Evolutionary conservation across 164 flowering plant species (phyloP).

Genomic region (Litsea cubeba): DNA sequence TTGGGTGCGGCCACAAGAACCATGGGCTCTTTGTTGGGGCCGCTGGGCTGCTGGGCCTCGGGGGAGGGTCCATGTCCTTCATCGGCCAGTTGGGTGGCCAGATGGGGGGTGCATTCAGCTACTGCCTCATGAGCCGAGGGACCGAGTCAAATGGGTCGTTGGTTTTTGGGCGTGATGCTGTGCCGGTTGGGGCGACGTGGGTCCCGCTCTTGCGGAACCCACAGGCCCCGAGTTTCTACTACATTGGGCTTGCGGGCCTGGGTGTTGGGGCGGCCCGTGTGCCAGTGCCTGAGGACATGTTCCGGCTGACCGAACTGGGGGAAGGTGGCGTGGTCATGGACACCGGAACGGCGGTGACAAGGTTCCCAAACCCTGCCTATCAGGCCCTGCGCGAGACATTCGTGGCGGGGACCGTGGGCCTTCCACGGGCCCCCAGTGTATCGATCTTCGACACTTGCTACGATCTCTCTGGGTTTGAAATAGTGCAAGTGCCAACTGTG

Average conservation of each 20-base stretch:
- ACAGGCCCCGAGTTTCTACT: slow-evolving; percentile 72
- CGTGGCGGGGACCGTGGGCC: slow-evolving; percentile 35
- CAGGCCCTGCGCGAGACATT: slow-evolving; percentile 62
- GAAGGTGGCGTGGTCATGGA: slow-evolving; percentile 87
- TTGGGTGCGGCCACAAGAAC: slow-evolving; percentile 90
- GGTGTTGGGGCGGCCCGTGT: slow-evolving; percentile 69
- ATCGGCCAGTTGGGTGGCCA: slow-evolving; percentile 76
- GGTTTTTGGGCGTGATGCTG: slow-evolving; percentile 56
- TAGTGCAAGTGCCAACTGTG: slow-evolving; percentile 83
- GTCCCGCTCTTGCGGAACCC: slow-evolving; percentile 63
- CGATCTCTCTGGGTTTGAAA: slow-evolving; percentile 47
- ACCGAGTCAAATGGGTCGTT: slow-evolving; percentile 47
- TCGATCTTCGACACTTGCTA: slow-evolving; percentile 92
- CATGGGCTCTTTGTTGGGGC: slow-evolving; percentile 87
- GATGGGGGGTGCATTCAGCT: slow-evolving; percentile 72
- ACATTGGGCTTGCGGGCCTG: slow-evolving; percentile 67
- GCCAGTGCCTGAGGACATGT: slow-evolving; percentile 46
- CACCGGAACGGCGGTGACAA: slow-evolving; percentile 88
- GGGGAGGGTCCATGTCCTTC: slow-evolving; percentile 80
- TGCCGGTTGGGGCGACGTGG: slow-evolving; percentile 78
- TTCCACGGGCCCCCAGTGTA: slow-evolving; percentile 52
- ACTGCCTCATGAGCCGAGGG: slow-evolving; percentile 78
- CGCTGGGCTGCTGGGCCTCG: slow-evolving; percentile 82
- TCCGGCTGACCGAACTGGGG: slow-evolving; percentile 44
- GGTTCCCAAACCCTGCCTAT: slow-evolving; percentile 65